Base-by-base conservation (phyloP, 257 asterid genomes). In the Plantago ovata region DNA sequence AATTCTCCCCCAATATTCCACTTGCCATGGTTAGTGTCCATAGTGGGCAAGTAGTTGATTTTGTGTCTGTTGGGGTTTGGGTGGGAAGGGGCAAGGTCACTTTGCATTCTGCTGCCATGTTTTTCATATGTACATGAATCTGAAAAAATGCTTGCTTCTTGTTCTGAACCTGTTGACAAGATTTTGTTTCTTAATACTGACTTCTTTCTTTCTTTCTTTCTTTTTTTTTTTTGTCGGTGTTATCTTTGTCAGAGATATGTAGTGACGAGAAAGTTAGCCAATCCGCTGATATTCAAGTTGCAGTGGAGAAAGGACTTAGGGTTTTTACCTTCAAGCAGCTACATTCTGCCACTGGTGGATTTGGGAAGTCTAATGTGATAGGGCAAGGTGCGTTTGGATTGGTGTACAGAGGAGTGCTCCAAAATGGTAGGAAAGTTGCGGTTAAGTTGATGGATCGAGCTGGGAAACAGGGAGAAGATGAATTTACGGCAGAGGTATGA, bases 401-500 rank as follows among this genome's bases (percentile, higher is more conserved):
- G 40, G 98, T 91, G 9, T 91, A 83, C 42, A 70, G 88, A 63
- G 98, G 92, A 56, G 98, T 84, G 58, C 92, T 91, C 55, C 98
- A 84, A 53, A 82, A 79, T 61, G 98, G 96, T 60, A 83, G 83
- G 73, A 87, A 83, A 72, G 95, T 87, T 70, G 98, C 98, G 0
- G 75, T 91, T 74, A 87, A 91, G 85, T 70, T 83, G 78, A 87
- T 91, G 98, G 95, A 91, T 74, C 83, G 77, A 71, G 84, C 81
- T 71, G 96, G 98, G 44, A 79, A 84, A 66, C 96, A 91, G 60
- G 98, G 96, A 42, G 98, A 84, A 59, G 94, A 87, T 15, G 98
- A 87, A 60, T 91, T 91, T 54, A 72, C 84, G 39, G 95, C 87
- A 36, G 96, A 91, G 98, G 98, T 78, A 10, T 50, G 38, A 50